A percentile compares a stretch with the other conserved stretches of the same genome.
These are phyloP conservation scores for Neurospora sp. DNA, from an alignment of 2,329 filamentous ascomycete species.

Conservation along the genomic window DNA sequence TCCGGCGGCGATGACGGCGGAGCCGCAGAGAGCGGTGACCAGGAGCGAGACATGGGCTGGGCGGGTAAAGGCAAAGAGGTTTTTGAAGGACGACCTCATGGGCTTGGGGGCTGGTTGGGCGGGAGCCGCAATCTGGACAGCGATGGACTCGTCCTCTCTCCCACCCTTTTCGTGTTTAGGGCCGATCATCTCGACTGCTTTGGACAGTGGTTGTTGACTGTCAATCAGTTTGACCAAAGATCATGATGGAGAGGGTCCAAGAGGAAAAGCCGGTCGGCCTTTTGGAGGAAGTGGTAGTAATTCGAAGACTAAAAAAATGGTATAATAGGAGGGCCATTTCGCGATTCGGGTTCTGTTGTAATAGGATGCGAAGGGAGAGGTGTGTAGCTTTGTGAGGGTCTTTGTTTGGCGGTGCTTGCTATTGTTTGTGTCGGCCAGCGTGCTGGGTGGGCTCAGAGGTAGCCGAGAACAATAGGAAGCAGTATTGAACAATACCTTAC, in stretches of 20 bases:
- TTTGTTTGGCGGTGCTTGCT: neutral
- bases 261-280: neutral
- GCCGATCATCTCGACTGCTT: neutral
- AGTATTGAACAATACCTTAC: neutral
- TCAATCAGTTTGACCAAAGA: neutral
- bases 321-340: neutral
- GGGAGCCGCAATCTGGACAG: neutral
- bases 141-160: slow-evolving; percentile 2
- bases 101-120: neutral
- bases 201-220: neutral
- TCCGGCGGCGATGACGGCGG: slow-evolving; percentile 50
- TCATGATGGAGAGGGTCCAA: neutral
- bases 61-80: slow-evolving; percentile 67
- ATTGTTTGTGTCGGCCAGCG: neutral
- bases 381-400: neutral
- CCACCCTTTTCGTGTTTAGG: neutral
- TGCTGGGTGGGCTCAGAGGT: neutral
- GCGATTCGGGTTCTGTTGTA: neutral
- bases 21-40: slow-evolving; percentile 41
- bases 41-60: slow-evolving; percentile 47
- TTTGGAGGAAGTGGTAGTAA: neutral
- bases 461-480: neutral
- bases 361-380: neutral
- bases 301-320: neutral
- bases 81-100: slow-evolving; percentile 16